Base-by-base conservation (phyloP, 345 rosid genomes). In the Hibiscus syriacus region DNA sequence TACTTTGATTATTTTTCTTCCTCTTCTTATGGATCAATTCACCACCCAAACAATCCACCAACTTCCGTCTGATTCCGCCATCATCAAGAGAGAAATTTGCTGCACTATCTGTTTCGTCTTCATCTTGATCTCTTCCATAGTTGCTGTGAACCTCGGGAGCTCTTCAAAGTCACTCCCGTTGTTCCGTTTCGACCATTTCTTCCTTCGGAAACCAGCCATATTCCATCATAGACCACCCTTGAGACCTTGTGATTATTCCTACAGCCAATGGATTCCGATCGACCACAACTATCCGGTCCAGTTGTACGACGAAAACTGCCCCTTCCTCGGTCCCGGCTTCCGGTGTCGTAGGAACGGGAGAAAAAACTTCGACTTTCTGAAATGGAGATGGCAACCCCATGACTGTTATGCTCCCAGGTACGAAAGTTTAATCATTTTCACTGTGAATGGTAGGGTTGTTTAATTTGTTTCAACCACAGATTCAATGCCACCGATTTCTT, bases 311-410 rank as follows among this genome's bases (percentile, higher is more conserved):
- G 96, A 94, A 41, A 77, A 71, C 43, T 94, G 95, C 84, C 86
- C 80, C 6, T 93, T 93, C 74, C 92, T 91, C 29, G 95, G 89
- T 70, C 84, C 87, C 0, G 99, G 97, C 3, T 91, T 94, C 69
- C 88, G 81, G 3, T 91, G 97, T 62, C 83, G 38, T 1, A 55
- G 53, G 8, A 82, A 81, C 2, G 97, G 99, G 17, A 84, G 99
- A 72, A 75, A 69, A 20, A 92, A 91, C 43, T 67, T 68, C 0
- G 89, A 75, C 68, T 91, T 77, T 78, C 90, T 70, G 16, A 82
- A 83, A 39, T 91, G 98, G 99, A 82, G 91, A 63, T 94, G 99
- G 96, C 90, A 89, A 71, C 96, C 97, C 3, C 41, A 89, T 30
- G 81, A 86, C 56, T 87, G 99, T 58, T 76, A 85, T 76, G 80